phyloP scores from a whole-genome alignment of 192 early-diverging fungal species.

The Mortierella alpina region DNA sequence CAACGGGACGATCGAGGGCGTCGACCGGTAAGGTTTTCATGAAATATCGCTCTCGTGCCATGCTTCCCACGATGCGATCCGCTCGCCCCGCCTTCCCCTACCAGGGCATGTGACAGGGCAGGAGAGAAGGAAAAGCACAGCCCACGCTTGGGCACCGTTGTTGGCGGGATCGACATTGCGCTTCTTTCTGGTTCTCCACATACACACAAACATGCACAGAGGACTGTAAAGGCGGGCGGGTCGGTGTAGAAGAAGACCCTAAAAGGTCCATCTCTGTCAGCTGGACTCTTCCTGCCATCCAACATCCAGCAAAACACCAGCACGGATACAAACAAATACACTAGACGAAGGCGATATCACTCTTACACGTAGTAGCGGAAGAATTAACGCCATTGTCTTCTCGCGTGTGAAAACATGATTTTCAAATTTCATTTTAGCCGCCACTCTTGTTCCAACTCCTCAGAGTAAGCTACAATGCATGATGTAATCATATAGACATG shows the following conservation, averaged over 20 bases:
- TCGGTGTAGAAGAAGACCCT: neutral
- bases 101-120: no score
- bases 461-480: conserved; percentile 7
- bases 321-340: neutral
- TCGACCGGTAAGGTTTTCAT: conserved; percentile 41
- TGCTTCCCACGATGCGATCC: no score
- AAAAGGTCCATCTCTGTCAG: conserved; percentile 19
- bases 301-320: no score
- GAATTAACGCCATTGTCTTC: neutral
- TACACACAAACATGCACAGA: neutral
- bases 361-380: no score
- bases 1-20: conserved; percentile 45
- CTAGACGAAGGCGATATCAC: no score
- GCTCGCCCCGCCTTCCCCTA: no score
- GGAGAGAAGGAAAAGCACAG: no score
- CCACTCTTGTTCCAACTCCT: conserved; percentile 50
- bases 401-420: neutral
- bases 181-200: neutral
- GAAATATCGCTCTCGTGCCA: neutral
- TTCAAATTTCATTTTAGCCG: conserved; percentile 21
- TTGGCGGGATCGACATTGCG: no score
- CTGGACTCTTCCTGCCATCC: neutral
- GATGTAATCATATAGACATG: neutral
- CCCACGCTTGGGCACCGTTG: no score
- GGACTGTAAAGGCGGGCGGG: neutral